Conservation (phyloP, 441 rosid genomes). For the Mallotus repandus region DNA sequence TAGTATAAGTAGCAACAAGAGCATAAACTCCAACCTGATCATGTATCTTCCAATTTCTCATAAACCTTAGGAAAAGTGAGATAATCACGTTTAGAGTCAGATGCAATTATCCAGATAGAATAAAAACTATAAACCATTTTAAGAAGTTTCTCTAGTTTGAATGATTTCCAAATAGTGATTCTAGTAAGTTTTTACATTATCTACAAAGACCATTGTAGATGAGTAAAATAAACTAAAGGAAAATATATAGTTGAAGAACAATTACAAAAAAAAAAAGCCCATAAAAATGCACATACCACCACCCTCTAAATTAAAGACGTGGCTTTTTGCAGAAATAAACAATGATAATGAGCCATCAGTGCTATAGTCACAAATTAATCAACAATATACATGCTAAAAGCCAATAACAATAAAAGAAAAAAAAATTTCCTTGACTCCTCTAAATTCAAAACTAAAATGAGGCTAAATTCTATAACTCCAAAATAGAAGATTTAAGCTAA, state of each 20-base stretch:
- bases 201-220: not conserved
- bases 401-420: not conserved
- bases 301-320: not conserved
- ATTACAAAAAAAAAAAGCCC: not conserved
- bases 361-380: not conserved
- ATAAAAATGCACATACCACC: not conserved
- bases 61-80: slow-evolving; percentile 1
- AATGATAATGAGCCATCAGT: not conserved
- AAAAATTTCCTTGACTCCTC: not conserved
- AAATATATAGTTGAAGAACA: not conserved
- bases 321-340: not conserved
- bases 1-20: not conserved
- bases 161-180: not conserved
- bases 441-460: not conserved
- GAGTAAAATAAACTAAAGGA: not conserved
- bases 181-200: not conserved
- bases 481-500: not conserved
- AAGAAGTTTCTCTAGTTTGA: not conserved
- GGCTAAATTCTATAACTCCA: not conserved
- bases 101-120: not conserved
- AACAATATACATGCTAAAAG: not conserved
- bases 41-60: not conserved
- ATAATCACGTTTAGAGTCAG: not conserved
- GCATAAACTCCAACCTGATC: not conserved
- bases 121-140: not conserved